Evolutionary conservation across 768 basidiomycete genomes (phyloP).

Genomic region (Suillus plorans): DNA sequence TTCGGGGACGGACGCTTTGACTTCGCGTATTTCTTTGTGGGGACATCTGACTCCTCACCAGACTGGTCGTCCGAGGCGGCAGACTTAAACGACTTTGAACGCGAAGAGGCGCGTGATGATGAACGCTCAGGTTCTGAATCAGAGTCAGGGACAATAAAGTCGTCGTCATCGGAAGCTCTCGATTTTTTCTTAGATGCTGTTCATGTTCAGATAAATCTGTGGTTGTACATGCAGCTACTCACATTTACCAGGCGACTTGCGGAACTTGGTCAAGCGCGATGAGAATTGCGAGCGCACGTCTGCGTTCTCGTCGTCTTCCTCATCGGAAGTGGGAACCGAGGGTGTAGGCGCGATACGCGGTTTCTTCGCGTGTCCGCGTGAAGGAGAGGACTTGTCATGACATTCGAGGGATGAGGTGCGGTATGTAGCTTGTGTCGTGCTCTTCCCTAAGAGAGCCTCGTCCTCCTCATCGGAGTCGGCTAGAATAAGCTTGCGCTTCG

Average conservation of each 20-base stretch:
- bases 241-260: conserved; percentile 63
- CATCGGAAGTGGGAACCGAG: conserved; percentile 48
- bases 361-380: conserved; percentile 51
- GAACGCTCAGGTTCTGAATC: conserved; percentile 61
- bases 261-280: conserved; percentile 60
- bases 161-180: conserved; percentile 54
- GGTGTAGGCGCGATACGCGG: conserved; percentile 51
- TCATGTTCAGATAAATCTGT: conserved; percentile 3
- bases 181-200: conserved; percentile 42
- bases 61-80: conserved; percentile 40
- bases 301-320: conserved; percentile 47
- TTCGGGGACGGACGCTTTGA: conserved; percentile 32
- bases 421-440: conserved; percentile 14
- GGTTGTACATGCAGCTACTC: conserved; percentile 13
- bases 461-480: conserved; percentile 74
- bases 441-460: conserved; percentile 7
- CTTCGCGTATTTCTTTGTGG: conserved; percentile 35
- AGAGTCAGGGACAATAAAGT: conserved; percentile 65
- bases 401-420: conserved; percentile 29
- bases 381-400: conserved; percentile 26
- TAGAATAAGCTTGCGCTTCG: conserved; percentile 68
- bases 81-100: conserved; percentile 31
- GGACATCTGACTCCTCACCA: conserved; percentile 38
- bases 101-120: conserved; percentile 53
- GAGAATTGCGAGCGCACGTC: conserved; percentile 49